Evolutionary conservation across 2,329 filamentous ascomycete species (phyloP).

Genomic region (Podosphaera xanthii): DNA sequence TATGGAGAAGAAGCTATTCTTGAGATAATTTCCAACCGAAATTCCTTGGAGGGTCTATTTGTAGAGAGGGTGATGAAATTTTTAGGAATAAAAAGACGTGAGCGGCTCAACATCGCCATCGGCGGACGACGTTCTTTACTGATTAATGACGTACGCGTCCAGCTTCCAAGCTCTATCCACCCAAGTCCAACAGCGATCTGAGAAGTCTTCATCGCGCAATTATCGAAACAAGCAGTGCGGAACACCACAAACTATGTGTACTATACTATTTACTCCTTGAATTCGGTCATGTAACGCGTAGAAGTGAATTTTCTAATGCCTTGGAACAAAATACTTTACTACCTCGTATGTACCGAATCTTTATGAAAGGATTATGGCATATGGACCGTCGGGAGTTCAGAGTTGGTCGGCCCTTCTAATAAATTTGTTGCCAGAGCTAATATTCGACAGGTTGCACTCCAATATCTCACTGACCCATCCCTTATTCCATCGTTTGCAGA

Average conservation of each 20-base stretch:
- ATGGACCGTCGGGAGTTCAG: conserved; percentile 50
- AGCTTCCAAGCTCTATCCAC: conserved; percentile 49
- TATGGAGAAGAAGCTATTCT: conserved; percentile 38
- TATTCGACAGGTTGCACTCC: conserved; percentile 34
- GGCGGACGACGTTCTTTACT: background rate
- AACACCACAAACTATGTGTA: conserved; percentile 61
- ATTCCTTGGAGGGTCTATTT: conserved; percentile 49
- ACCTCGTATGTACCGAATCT: conserved; percentile 53
- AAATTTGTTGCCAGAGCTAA: conserved; percentile 8
- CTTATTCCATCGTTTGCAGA: conserved; percentile 63
- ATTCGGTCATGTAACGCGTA: conserved; percentile 24
- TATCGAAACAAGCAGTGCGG: conserved; percentile 36
- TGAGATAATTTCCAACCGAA: conserved; percentile 43
- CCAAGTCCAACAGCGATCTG: conserved; percentile 43
- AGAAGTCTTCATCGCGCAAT: conserved; percentile 49
- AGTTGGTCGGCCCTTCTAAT: conserved; percentile 21
- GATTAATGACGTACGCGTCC: background rate
- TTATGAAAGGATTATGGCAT: conserved; percentile 65
- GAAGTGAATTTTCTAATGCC: conserved; percentile 24
- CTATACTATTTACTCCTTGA: conserved; percentile 71
- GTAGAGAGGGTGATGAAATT: conserved; percentile 55
- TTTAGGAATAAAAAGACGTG: conserved; percentile 47
- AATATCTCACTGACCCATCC: conserved; percentile 58
- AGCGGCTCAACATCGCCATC: conserved; percentile 4
- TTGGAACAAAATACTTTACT: conserved; percentile 43